Percentiles rank a stretch among this genome's conserved stretches.
These are phyloP conservation scores for Leucogyrophana mollusca DNA, from an alignment of 768 basidiomycete genomes.

Conservation along the genomic window DNA sequence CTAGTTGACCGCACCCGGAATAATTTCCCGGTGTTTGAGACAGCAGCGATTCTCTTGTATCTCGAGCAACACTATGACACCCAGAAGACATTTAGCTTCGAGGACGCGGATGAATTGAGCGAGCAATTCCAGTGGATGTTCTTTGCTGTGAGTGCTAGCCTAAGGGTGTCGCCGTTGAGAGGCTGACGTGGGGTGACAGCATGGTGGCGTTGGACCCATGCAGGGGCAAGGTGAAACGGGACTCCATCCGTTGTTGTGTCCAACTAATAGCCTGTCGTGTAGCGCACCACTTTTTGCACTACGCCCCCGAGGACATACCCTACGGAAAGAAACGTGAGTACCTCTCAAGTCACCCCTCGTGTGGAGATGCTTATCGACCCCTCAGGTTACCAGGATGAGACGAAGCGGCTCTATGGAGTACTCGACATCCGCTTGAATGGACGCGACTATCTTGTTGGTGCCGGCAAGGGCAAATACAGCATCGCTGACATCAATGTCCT, in stretches of 20 bases:
- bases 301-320: constrained; percentile 64
- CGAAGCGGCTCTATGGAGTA: constrained; percentile 79
- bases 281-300: constrained; percentile 72
- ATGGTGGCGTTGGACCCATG: constrained; percentile 86
- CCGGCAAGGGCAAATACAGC: constrained; percentile 62
- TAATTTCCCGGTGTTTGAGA: constrained; percentile 72
- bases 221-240: constrained; percentile 57
- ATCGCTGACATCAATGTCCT: constrained; percentile 72
- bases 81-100: constrained; percentile 68
- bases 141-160: constrained; percentile 53
- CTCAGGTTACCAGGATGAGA: constrained; percentile 77
- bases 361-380: constrained; percentile 7
- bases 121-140: constrained; percentile 86
- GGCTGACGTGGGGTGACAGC: constrained; percentile 36
- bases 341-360: too few relatives aligned
- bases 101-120: constrained; percentile 61
- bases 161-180: not conserved
- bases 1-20: constrained; percentile 60
- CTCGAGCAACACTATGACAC: constrained; percentile 80
- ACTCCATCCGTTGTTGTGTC: not conserved
- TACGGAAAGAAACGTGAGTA: constrained; percentile 65
- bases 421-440: constrained; percentile 73
- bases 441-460: constrained; percentile 80
- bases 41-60: constrained; percentile 81
- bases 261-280: constrained; percentile 7